A percentile compares a stretch with the other conserved stretches of the same genome.
Evolutionary conservation across 768 basidiomycete genomes (phyloP).

Genomic region (Dictyophora rubrovolvata): DNA sequence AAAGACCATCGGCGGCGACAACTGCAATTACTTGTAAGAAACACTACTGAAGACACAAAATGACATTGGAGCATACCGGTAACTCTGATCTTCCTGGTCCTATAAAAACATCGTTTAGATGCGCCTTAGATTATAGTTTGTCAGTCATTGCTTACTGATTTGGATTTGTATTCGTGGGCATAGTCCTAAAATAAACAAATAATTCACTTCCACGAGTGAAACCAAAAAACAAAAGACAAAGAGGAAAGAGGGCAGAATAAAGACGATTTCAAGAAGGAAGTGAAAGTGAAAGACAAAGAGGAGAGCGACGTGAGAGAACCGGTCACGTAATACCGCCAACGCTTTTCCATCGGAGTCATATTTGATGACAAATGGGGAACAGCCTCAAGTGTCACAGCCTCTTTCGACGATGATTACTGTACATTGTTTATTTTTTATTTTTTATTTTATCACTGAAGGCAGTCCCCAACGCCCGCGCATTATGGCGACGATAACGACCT

Average conservation of each 20-base stretch:
- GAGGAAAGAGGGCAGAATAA: neutral
- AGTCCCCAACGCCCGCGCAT: too few species aligned
- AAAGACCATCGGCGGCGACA: slow-evolving; percentile 89
- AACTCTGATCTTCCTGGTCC: slow-evolving; percentile 68
- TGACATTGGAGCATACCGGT: slow-evolving; percentile 40
- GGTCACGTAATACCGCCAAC: neutral
- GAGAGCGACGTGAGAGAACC: neutral
- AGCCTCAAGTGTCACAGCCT: neutral
- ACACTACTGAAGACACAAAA: neutral
- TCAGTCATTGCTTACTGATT: neutral
- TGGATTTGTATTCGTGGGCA: slow-evolving; percentile 3
- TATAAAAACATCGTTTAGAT: slow-evolving; percentile 2
- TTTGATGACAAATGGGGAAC: neutral
- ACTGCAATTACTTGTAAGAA: slow-evolving; percentile 38
- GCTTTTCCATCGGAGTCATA: slow-evolving; percentile 1
- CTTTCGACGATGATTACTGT: neutral
- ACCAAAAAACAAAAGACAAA: neutral
- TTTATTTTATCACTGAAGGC: too few species aligned
- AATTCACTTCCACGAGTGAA: neutral
- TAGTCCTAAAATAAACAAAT: neutral
- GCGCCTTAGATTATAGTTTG: neutral
- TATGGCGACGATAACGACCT: too few species aligned
- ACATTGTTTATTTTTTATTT: too few species aligned
- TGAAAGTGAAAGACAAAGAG: neutral
- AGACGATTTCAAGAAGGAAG: neutral